phyloP scores from a whole-genome alignment of 2,329 filamentous ascomycete species.

The Aureobasidium sp. region DNA sequence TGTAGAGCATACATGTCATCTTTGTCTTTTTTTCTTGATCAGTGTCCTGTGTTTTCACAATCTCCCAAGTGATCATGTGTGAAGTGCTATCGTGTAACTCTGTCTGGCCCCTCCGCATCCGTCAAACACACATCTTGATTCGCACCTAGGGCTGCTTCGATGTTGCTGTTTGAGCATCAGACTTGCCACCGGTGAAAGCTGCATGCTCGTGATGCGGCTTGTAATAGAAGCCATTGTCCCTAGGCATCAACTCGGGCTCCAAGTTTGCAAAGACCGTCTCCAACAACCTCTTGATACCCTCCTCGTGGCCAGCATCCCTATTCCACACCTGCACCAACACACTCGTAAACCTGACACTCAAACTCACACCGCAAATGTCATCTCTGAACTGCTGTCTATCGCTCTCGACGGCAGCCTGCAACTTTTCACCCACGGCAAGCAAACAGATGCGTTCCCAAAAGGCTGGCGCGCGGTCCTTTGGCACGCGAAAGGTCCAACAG shows the following conservation, averaged over 20 bases:
- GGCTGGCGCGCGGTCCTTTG: constrained; percentile 60
- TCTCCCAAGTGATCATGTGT: not conserved
- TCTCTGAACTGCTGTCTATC: constrained; percentile 56
- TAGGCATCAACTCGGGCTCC: constrained; percentile 62
- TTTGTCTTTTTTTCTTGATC: not conserved
- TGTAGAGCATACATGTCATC: constrained; percentile 11
- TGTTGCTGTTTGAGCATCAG: not conserved
- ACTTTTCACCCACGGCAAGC: constrained; percentile 71
- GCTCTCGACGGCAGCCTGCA: constrained; percentile 61
- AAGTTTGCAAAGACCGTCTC: constrained; percentile 65
- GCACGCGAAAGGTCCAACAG: constrained; percentile 85
- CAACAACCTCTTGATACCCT: constrained; percentile 66
- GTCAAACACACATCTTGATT: not conserved
- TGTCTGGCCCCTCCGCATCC: not conserved
- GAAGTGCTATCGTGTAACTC: not conserved
- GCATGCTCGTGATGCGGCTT: constrained; percentile 86
- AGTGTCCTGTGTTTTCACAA: not conserved
- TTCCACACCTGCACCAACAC: constrained; percentile 91
- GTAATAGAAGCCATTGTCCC: constrained; percentile 54
- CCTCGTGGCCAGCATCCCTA: constrained; percentile 71
- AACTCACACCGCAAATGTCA: constrained; percentile 75
- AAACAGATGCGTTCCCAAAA: constrained; percentile 77
- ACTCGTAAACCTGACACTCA: constrained; percentile 81
- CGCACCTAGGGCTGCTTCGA: not conserved
- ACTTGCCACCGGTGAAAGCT: constrained; percentile 40